phyloP scores from a whole-genome alignment of 768 basidiomycete genomes.

The Rubroboletus pulcherrimus region DNA sequence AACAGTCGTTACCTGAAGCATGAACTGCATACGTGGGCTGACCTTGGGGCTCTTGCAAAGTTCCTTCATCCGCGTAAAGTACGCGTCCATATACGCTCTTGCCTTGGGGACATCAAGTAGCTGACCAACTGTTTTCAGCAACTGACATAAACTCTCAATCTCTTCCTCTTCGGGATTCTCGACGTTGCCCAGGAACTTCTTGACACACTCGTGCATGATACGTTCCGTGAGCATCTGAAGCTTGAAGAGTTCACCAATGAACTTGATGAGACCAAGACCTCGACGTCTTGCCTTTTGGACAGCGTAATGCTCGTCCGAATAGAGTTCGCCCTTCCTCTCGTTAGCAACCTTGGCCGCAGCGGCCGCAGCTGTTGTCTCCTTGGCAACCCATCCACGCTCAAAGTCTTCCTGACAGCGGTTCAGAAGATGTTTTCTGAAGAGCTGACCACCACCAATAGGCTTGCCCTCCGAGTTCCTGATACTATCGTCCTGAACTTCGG shows the following conservation, averaged over 20 bases:
- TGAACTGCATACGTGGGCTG: slow-evolving; percentile 86
- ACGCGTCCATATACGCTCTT: slow-evolving; percentile 83
- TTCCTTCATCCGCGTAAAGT: slow-evolving; percentile 88
- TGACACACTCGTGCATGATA: slow-evolving; percentile 98
- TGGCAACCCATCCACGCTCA: slow-evolving; percentile 90
- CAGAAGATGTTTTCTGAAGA: slow-evolving; percentile 95
- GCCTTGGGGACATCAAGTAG: slow-evolving; percentile 80
- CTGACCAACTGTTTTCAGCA: slow-evolving; percentile 84
- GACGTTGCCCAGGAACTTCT: slow-evolving; percentile 90
- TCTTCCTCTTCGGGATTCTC: slow-evolving; percentile 97
- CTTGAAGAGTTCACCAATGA: slow-evolving; percentile 98
- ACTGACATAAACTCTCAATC: slow-evolving; percentile 92
- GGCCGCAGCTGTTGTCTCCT: slow-evolving; percentile 82
- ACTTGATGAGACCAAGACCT: slow-evolving; percentile 94
- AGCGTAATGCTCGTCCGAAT: slow-evolving; percentile 94
- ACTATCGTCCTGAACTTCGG: slow-evolving; percentile 83
- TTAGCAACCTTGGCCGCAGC: slow-evolving; percentile 78
- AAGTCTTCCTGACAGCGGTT: slow-evolving; percentile 98
- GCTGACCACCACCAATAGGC: slow-evolving; percentile 87
- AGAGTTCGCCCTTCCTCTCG: slow-evolving; percentile 63
- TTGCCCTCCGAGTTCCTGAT: slow-evolving; percentile 79
- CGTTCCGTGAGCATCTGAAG: slow-evolving; percentile 97
- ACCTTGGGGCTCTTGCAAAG: slow-evolving; percentile 72
- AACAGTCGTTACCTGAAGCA: slow-evolving; percentile 75
- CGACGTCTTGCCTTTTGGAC: slow-evolving; percentile 97